A percentile compares a stretch with the other conserved stretches of the same genome.
phyloP scores from a whole-genome alignment of 148 eudicot genomes.

The Chenopodium quinoa region DNA sequence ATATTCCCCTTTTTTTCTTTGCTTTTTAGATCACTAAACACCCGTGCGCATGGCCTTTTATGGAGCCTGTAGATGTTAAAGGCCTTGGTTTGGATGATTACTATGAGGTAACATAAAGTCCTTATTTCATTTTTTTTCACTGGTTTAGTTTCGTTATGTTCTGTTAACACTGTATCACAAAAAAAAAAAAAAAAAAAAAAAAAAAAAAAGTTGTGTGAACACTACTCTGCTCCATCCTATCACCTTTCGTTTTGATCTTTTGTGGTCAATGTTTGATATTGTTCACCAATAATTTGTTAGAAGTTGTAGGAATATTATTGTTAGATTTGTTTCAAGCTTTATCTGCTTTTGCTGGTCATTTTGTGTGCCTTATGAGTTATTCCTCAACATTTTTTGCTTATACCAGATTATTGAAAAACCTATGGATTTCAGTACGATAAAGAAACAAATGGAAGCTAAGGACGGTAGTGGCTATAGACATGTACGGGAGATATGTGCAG shows the following conservation, averaged over 20 bases:
- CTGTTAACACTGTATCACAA: not conserved
- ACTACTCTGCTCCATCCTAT: not conserved
- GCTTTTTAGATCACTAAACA: constrained; percentile 62
- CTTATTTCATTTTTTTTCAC: not conserved
- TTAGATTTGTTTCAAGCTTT: not conserved
- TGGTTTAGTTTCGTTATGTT: not conserved
- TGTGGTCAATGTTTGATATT: not conserved
- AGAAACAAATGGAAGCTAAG: constrained; percentile 84
- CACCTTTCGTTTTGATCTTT: not conserved
- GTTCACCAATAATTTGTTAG: not conserved
- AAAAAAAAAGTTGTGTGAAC: not conserved
- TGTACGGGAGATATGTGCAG: constrained; percentile 82
- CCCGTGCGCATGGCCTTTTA: constrained; percentile 87
- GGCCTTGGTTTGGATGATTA: constrained; percentile 81
- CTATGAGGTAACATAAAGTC: constrained; percentile 50
- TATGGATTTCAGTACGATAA: constrained; percentile 89
- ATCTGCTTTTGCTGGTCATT: not conserved
- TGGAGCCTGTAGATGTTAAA: constrained; percentile 88
- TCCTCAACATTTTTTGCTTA: constrained; percentile 14
- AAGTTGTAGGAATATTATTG: not conserved
- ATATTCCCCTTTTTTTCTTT: not conserved
- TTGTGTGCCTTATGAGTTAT: not conserved
- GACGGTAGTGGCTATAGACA: constrained; percentile 73
- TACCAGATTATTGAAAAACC: constrained; percentile 79
- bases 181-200: too few relatives aligned